Evolutionary conservation across 768 basidiomycete genomes (phyloP).

Genomic region (Lactifluus volemus): DNA sequence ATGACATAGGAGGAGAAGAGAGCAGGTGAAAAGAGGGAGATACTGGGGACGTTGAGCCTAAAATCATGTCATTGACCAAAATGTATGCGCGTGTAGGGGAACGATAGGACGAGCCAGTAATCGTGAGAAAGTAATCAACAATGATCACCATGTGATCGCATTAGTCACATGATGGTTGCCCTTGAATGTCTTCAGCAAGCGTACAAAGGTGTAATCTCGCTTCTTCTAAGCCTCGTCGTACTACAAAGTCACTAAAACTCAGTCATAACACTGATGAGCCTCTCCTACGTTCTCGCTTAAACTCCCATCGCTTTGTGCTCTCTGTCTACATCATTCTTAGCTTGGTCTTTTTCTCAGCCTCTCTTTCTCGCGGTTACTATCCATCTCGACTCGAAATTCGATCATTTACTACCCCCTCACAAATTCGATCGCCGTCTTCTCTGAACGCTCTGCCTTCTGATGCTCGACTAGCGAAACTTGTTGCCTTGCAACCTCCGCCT

Average conservation of each 20-base stretch:
- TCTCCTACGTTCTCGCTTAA: constrained; percentile 1
- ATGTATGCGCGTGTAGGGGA: neutral
- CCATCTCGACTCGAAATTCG: neutral
- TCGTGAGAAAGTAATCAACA: constrained; percentile 19
- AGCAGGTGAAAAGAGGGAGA: neutral
- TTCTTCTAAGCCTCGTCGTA: no score
- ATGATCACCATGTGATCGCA: constrained; percentile 15
- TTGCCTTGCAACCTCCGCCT: constrained; percentile 22
- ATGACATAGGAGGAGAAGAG: constrained; percentile 1
- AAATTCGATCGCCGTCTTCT: neutral
- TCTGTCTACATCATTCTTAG: constrained; percentile 14
- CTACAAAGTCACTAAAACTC: neutral
- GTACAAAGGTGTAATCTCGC: no score
- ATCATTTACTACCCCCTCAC: no score
- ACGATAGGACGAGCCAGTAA: neutral
- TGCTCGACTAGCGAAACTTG: constrained; percentile 21
- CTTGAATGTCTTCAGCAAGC: neutral
- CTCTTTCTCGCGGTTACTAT: constrained; percentile 8
- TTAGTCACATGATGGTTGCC: constrained; percentile 5
- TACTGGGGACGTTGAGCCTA: neutral
- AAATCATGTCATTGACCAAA: constrained; percentile 1
- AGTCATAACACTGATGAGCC: neutral
- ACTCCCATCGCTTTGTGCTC: constrained; percentile 10
- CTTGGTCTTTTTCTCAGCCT: constrained; percentile 14
- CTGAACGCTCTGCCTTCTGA: constrained; percentile 1